phyloP scores from a whole-genome alignment of 352 stramenopile species.

The Pythium grandisporangium region DNA sequence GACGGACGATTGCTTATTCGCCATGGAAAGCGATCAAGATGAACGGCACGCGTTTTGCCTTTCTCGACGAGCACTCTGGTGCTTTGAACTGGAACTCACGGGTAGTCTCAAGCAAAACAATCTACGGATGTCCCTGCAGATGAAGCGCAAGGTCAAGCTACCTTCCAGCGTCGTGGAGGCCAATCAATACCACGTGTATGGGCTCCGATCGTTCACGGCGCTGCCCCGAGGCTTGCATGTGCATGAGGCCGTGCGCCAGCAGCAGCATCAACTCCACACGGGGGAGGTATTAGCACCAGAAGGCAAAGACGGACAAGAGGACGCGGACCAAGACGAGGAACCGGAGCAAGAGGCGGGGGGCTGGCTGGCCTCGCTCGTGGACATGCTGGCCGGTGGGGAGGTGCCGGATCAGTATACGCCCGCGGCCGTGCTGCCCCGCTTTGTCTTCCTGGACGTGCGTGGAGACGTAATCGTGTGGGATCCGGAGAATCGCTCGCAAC shows the following conservation, averaged over 20 bases:
- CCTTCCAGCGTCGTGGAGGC: conserved; percentile 20
- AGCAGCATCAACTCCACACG: conserved; percentile 18
- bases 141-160: conserved; percentile 39
- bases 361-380: conserved; percentile 57
- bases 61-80: conserved; percentile 46
- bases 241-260: conserved; percentile 20
- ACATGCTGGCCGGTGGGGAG: conserved; percentile 50
- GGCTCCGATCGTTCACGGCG: conserved; percentile 34
- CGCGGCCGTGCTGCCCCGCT: conserved; percentile 57
- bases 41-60: conserved; percentile 48
- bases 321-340: conserved; percentile 27
- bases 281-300: too few relatives aligned
- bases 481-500: conserved; percentile 55
- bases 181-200: conserved; percentile 1
- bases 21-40: conserved; percentile 50
- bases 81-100: conserved; percentile 23
- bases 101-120: conserved; percentile 32
- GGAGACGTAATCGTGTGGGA: conserved; percentile 75
- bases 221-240: conserved; percentile 51
- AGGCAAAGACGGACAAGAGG: too few relatives aligned
- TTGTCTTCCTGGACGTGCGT: conserved; percentile 38
- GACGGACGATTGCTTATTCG: conserved; percentile 26
- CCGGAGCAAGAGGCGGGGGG: conserved; percentile 22
- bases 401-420: conserved; percentile 63
- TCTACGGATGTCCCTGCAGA: conserved; percentile 20